These are phyloP conservation scores for Pseudocercospora vitis DNA, from an alignment of 2,329 filamentous ascomycete species.

Conservation along the genomic window DNA sequence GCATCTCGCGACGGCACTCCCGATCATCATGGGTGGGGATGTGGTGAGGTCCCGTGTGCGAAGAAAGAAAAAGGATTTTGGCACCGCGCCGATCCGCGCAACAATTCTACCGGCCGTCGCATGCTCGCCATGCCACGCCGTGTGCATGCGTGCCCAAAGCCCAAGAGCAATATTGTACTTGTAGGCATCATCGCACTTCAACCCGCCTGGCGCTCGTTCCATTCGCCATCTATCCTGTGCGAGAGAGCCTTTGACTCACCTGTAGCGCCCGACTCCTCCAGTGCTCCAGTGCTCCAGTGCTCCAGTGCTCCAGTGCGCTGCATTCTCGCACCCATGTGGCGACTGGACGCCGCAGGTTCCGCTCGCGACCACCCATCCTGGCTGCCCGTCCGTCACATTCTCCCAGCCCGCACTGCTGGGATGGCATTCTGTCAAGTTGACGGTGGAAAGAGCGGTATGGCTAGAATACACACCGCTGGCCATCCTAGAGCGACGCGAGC, in stretches of 20 bases:
- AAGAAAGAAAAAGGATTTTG: neutral
- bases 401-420: neutral
- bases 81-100: no score
- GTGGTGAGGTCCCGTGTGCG: neutral
- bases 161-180: constrained; percentile 4
- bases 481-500: neutral
- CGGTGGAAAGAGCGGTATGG: constrained; percentile 3
- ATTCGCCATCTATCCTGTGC: constrained; percentile 1
- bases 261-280: no score
- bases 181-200: neutral
- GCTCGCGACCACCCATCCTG: neutral
- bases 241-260: constrained; percentile 1
- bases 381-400: no score
- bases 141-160: neutral
- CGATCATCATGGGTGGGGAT: neutral
- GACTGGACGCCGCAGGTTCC: constrained; percentile 1
- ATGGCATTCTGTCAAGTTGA: constrained; percentile 4
- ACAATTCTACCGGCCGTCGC: no score
- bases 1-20: no score
- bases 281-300: no score
- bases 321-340: neutral
- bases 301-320: neutral
- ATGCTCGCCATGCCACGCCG: no score
- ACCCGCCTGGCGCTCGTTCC: neutral
- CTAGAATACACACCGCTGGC: constrained; percentile 1